Percentiles rank a stretch among this genome's conserved stretches.
phyloP scores from a whole-genome alignment of 1,284 basidiomycete species.

The Trichosporon ovoides region DNA sequence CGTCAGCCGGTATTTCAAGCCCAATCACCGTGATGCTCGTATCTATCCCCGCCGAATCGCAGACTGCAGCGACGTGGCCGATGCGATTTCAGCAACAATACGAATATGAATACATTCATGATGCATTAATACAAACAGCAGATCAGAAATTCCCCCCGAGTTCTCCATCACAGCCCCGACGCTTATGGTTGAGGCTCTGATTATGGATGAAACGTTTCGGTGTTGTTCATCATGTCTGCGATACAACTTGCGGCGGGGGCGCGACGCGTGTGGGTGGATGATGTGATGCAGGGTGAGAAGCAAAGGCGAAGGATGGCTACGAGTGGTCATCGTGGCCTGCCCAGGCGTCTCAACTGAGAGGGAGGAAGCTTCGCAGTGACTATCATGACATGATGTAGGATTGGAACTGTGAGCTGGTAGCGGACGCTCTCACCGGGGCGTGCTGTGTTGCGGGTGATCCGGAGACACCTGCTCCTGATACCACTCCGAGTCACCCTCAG shows the following conservation, averaged over 20 bases:
- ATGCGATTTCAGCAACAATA: too few relatives aligned
- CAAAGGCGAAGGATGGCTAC: too few relatives aligned
- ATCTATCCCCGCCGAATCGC: too few relatives aligned
- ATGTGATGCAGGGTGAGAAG: not conserved
- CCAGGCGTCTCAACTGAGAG: not conserved
- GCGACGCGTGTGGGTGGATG: too few relatives aligned
- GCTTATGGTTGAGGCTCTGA: not conserved
- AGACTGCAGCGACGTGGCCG: too few relatives aligned
- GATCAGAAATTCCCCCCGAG: conserved; percentile 3
- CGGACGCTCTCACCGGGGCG: not conserved
- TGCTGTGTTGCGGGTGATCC: not conserved
- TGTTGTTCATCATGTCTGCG: conserved; percentile 1
- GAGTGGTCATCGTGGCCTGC: too few relatives aligned
- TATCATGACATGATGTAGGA: too few relatives aligned
- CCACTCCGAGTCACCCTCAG: not conserved
- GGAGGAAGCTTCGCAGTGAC: too few relatives aligned
- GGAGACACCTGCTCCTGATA: not conserved
- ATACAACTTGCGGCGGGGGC: not conserved
- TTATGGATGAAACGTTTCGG: conserved; percentile 6
- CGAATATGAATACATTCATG: not conserved
- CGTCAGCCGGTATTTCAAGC: too few relatives aligned
- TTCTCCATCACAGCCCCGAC: conserved; percentile 1
- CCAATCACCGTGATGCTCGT: too few relatives aligned
- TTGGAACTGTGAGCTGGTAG: too few relatives aligned
- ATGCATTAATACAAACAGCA: not conserved